These are phyloP conservation scores for Musa beccarii DNA, from an alignment of 176 grass and related monocot species.

Conservation along the genomic window DNA sequence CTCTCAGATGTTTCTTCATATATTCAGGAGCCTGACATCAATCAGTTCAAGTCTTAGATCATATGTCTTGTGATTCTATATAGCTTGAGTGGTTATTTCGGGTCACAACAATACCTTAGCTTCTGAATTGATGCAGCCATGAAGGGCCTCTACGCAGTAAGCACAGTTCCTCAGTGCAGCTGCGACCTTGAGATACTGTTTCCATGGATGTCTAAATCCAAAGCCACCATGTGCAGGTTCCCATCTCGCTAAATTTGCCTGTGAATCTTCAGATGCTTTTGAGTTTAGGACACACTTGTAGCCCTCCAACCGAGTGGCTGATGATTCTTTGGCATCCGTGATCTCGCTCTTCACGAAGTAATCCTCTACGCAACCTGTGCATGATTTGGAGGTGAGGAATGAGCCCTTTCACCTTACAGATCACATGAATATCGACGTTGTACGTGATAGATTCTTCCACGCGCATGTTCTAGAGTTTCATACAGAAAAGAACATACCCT, in stretches of 20 bases:
- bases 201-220: constrained; percentile 17
- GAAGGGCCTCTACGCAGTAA: constrained; percentile 1
- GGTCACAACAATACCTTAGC: neutral
- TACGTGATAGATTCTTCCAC: no score
- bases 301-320: neutral
- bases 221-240: constrained; percentile 9
- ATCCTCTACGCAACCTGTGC: neutral
- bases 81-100: neutral
- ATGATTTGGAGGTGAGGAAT: neutral
- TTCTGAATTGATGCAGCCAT: constrained; percentile 5
- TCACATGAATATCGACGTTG: neutral
- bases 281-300: neutral
- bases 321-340: neutral
- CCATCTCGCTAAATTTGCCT: constrained; percentile 18
- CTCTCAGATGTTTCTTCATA: constrained; percentile 10
- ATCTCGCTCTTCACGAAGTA: neutral
- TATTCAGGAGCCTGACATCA: constrained; percentile 3
- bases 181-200: constrained; percentile 8
- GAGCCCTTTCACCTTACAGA: neutral
- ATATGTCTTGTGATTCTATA: neutral
- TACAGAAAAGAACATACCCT: neutral
- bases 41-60: neutral
- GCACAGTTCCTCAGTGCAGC: neutral
- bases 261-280: constrained; percentile 8
- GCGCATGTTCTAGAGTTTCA: neutral